These are phyloP conservation scores for Gynochthodes officinalis DNA, from an alignment of 257 asterid species.

Conservation along the genomic window DNA sequence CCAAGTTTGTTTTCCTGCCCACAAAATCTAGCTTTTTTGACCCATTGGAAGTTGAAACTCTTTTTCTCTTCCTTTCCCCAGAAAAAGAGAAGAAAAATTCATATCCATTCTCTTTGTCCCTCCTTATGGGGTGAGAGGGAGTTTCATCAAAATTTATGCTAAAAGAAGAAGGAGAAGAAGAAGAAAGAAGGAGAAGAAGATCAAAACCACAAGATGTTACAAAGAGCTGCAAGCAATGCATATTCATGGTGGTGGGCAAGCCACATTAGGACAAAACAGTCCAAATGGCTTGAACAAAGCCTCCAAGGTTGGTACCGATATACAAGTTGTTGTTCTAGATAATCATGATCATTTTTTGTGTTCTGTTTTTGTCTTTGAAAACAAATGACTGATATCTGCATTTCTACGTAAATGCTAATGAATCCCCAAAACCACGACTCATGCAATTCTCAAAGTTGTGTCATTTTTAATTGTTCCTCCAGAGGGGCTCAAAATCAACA, in stretches of 20 bases:
- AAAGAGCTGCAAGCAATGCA: conserved; percentile 46
- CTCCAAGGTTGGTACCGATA: conserved; percentile 30
- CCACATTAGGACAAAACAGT: conserved; percentile 47
- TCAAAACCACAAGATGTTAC: conserved; percentile 32
- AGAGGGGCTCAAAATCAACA: background rate
- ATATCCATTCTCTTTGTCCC: background rate
- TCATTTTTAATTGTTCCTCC: conserved; percentile 5
- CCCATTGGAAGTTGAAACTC: conserved; percentile 18
- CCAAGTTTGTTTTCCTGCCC: background rate
- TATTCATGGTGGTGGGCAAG: conserved; percentile 54
- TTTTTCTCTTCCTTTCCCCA: conserved; percentile 20
- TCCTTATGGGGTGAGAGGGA: conserved; percentile 6
- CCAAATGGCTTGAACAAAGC: conserved; percentile 46
- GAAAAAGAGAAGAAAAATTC: background rate
- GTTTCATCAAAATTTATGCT: background rate
- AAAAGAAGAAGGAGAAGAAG: background rate
- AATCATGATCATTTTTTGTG: background rate
- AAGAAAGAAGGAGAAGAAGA: background rate
- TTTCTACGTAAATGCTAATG: too few species aligned
- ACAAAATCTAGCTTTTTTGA: conserved; percentile 3
- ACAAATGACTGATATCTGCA: background rate
- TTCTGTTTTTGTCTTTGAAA: background rate
- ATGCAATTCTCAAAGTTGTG: background rate
- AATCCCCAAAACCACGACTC: too few species aligned
- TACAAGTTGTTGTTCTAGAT: background rate